These are phyloP conservation scores for Crithidia thermophila DNA, from an alignment of 208 protist species.

Conservation along the genomic window DNA sequence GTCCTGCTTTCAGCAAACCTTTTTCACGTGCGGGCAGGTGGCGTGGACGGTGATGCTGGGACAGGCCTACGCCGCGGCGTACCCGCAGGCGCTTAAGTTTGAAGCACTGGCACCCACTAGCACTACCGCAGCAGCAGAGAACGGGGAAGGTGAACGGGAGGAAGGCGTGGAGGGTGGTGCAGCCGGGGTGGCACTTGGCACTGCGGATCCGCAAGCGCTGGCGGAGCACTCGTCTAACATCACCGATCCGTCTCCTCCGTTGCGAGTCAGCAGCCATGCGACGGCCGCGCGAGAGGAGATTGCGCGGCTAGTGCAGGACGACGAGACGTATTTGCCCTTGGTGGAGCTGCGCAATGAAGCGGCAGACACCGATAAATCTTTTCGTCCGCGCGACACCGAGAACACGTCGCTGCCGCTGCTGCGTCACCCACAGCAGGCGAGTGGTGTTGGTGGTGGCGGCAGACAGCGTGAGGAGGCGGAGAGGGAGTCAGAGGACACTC, in stretches of 20 bases:
- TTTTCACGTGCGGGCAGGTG: constrained; percentile 54
- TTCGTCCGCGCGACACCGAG: too few relatives aligned
- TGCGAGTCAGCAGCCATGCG: neutral
- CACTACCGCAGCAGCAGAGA: neutral
- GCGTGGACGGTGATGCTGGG: constrained; percentile 70
- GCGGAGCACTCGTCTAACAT: too few relatives aligned
- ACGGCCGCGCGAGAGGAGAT: neutral
- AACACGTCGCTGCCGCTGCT: too few relatives aligned
- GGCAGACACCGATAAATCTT: neutral
- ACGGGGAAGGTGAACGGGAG: neutral
- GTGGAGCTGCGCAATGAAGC: neutral
- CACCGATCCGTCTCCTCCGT: too few relatives aligned
- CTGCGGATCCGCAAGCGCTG: too few relatives aligned
- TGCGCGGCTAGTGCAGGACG: neutral
- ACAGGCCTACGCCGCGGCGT: constrained; percentile 43
- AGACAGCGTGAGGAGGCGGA: too few relatives aligned
- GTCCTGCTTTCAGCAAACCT: constrained; percentile 44
- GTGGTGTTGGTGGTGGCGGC: too few relatives aligned
- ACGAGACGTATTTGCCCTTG: neutral
- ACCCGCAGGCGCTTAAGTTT: neutral
- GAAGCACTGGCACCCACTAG: neutral
- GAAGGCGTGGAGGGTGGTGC: too few relatives aligned
- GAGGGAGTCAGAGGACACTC: too few relatives aligned
- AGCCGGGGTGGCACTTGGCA: too few relatives aligned
- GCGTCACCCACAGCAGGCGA: too few relatives aligned